These are phyloP conservation scores for Tricholoma furcatifolium DNA, from an alignment of 768 basidiomycete genomes.

Conservation along the genomic window DNA sequence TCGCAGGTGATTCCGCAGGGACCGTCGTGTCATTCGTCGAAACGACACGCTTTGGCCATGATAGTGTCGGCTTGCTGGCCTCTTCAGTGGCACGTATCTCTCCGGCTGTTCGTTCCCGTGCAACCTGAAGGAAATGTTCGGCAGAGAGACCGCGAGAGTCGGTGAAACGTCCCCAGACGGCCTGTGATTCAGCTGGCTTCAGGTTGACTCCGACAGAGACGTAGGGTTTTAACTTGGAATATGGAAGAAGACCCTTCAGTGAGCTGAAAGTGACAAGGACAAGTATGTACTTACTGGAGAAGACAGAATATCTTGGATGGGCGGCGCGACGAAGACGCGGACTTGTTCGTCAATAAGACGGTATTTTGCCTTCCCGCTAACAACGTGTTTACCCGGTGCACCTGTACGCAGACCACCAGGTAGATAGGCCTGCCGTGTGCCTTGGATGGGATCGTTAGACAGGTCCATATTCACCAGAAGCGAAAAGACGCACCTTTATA, in stretches of 20 bases:
- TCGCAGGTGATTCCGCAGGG: background rate
- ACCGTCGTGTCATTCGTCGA: background rate
- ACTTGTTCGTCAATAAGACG: conserved; percentile 81
- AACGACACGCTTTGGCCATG: conserved; percentile 8
- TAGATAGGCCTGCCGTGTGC: conserved; percentile 79
- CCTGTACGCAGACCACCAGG: conserved; percentile 87
- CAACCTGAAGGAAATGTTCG: conserved; percentile 40
- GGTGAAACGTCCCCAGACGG: conserved; percentile 38
- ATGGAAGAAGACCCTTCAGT: background rate
- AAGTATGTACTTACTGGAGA: conserved; percentile 47
- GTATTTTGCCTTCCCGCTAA: conserved; percentile 78
- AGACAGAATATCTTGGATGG: conserved; percentile 55
- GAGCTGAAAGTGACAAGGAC: background rate
- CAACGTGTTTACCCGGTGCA: conserved; percentile 83
- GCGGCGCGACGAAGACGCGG: conserved; percentile 81
- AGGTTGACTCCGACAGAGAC: conserved; percentile 49
- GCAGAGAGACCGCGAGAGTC: conserved; percentile 39
- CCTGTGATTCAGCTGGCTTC: conserved; percentile 29
- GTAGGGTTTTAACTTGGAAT: conserved; percentile 65
- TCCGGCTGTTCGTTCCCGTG: conserved; percentile 23
- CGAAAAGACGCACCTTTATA: conserved; percentile 78
- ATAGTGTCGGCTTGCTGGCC: conserved; percentile 4
- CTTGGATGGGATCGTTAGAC: conserved; percentile 34
- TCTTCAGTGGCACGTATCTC: background rate
- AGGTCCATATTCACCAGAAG: background rate